Base-by-base conservation (phyloP, 192 early-diverging fungal species). In the Umbelopsis sp. region DNA sequence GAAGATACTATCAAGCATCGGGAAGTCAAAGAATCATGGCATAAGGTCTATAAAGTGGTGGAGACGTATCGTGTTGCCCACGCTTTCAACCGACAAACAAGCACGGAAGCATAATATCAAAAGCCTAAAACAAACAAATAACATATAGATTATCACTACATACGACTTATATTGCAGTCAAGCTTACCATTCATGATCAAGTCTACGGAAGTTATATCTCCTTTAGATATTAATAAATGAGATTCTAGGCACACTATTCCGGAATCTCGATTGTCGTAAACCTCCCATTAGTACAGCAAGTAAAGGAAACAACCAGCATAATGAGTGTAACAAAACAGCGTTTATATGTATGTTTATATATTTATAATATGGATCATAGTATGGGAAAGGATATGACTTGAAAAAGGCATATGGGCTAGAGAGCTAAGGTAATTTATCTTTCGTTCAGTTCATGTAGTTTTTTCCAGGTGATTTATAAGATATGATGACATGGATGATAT, bases 11-110 rank as follows among this genome's bases (percentile, higher is more conserved):
- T 81, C 5, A 71, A 86, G 23, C 75, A 88, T 23, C 68, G 76
- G 64, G 85, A 80, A 27, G 84, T 90, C 45, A 53, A 67, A 46
- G 37, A 64, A 12, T 73, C 78, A n/a, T 79, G 82, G 71, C 66
- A 74, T 25, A 79, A 85, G 41, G 71, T 84, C 49, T 71, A 79
- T 41, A 80, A 80, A 37, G 68, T 84, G 6, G 77, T 78, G 7
- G 65, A 66, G 45, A 66, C 65, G 4, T 46, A 47, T 23, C 41
- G 65, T 25, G 37, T 66, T 1, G 45, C 46, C 7, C 65, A 66
- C 20, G 65, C 65, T 9, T 66, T 66, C 13, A 61, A 61, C 55
- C 25, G 30, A 61, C 55, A 35, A 25, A 61, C 55, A n/a, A 61
- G 5, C 30, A 4, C 10, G 33, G 55, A 25, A 16, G 55, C 25